These are phyloP conservation scores for Berkeleyomyces rouxiae DNA, from an alignment of 2,329 filamentous ascomycete species.

Conservation along the genomic window DNA sequence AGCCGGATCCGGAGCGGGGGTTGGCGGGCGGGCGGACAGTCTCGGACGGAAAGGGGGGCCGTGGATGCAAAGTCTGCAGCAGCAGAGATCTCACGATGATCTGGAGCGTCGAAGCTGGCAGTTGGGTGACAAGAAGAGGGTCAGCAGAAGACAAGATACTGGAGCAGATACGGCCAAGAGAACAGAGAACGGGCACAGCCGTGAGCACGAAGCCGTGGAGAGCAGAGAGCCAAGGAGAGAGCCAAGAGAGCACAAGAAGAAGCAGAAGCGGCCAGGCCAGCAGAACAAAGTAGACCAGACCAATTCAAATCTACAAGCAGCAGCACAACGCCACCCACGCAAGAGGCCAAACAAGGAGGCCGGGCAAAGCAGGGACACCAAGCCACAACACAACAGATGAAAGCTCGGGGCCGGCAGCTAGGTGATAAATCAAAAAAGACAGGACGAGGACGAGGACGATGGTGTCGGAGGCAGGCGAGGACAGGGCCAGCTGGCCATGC, in stretches of 20 bases:
- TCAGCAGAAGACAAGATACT: not conserved
- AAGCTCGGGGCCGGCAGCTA: not conserved
- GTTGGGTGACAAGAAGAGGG: not conserved
- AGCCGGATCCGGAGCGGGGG: not conserved
- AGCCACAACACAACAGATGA: not conserved
- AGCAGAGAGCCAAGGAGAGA: not conserved
- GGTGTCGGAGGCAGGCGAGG: not conserved
- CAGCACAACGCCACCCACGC: not conserved
- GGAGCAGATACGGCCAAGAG: not conserved
- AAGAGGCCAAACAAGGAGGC: not conserved
- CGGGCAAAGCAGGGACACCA: not conserved
- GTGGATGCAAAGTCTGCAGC: not conserved
- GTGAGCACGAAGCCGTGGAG: not conserved
- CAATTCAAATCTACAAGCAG: not conserved
- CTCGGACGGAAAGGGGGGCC: not conserved
- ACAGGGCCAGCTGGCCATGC: not conserved
- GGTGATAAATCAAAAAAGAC: not conserved
- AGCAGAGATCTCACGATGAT: not conserved
- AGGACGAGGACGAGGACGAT: not conserved
- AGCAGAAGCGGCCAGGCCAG: not conserved
- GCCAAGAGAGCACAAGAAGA: not conserved
- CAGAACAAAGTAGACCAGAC: not conserved
- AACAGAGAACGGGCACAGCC: not conserved
- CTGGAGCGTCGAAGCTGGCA: not conserved
- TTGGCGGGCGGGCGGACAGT: too few relatives aligned